Percentiles rank a stretch among this genome's conserved stretches.
Conservation (phyloP, 2,329 filamentous ascomycete species). For the Arthrinium puccinioides region DNA sequence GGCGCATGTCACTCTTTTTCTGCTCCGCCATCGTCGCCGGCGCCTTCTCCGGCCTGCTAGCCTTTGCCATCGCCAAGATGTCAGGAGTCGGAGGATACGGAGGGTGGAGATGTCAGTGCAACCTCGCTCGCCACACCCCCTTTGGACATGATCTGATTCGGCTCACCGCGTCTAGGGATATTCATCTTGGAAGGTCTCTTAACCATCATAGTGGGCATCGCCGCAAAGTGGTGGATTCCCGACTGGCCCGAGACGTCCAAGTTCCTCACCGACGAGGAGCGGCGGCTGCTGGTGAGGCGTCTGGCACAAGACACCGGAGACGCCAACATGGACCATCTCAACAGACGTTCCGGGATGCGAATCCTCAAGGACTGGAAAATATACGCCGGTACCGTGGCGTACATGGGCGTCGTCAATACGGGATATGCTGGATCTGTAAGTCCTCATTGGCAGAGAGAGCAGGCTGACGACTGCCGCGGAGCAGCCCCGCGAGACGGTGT, state of each 20-base stretch:
- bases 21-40: slow-evolving; percentile 31
- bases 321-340: slow-evolving; percentile 26
- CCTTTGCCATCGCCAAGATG: slow-evolving; percentile 38
- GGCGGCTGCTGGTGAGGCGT: slow-evolving; percentile 21
- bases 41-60: slow-evolving; percentile 39
- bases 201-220: slow-evolving; percentile 23
- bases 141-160: too few species aligned
- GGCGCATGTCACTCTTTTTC: slow-evolving; percentile 36
- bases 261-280: slow-evolving; percentile 36
- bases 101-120: slow-evolving; percentile 39
- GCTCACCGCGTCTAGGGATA: too few species aligned
- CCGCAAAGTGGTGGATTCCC: slow-evolving; percentile 34
- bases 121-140: neutral
- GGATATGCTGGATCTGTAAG: slow-evolving; percentile 29
- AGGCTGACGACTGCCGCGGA: too few species aligned
- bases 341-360: slow-evolving; percentile 17
- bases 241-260: slow-evolving; percentile 39
- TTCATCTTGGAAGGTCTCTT: slow-evolving; percentile 32
- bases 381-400: slow-evolving; percentile 28
- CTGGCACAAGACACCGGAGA: slow-evolving; percentile 19
- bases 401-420: slow-evolving; percentile 34
- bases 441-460: neutral
- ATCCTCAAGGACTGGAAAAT: slow-evolving; percentile 32
- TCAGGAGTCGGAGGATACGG: slow-evolving; percentile 32
- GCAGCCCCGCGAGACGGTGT: too few species aligned